Base-by-base conservation (phyloP, 1,284 basidiomycete species). In the Caloboletus firmus region DNA sequence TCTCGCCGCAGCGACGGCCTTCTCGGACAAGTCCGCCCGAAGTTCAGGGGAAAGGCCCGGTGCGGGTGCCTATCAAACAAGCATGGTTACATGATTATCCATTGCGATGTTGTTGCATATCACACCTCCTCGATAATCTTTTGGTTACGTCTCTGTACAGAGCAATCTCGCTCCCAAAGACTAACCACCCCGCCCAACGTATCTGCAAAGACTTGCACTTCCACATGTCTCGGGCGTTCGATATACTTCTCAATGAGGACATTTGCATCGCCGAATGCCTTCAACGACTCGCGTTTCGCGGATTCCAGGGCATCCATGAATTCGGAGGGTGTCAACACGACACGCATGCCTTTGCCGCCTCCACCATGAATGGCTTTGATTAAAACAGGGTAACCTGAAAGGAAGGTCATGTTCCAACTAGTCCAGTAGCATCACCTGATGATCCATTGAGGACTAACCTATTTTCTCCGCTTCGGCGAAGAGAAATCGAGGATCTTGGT, bases 341-440 rank as follows among this genome's bases (percentile, higher is more conserved):
- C 87, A 56, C 95, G 89, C 96, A 98, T 98, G 58, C 96, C 96
- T 68, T 97, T 94, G 17, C 96, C 95, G 54, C 96, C 95, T 50
- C 95, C 96, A 28, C 96, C 96, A 72, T 97, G 93, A 43, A 95
- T 91, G 26, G 95, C 95, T 71, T 97, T 97, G 76, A 97, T 96
- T 56, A 95, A 79, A 24, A 95, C 91, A 12, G 95, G 96, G 74
- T 95, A 98, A 17, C 85, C 85, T 87, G 45, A 35, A 35, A 17
- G 9, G 32, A 35, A 17, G 6, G 10, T 32, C 22, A 26, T 40
- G 13, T 35, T 31, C 46, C 18, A 44, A 36, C 11, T 20, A 37
- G 9, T 17, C 8, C 10, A 10, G 17, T 7, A 5, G 3, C 13
- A 20, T 11, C 11, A 12, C 28, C 35, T 13, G 4, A 20, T n/a